These are phyloP conservation scores for Debaryomyces castellii DNA, from an alignment of 805 yeast species.

Conservation along the genomic window DNA sequence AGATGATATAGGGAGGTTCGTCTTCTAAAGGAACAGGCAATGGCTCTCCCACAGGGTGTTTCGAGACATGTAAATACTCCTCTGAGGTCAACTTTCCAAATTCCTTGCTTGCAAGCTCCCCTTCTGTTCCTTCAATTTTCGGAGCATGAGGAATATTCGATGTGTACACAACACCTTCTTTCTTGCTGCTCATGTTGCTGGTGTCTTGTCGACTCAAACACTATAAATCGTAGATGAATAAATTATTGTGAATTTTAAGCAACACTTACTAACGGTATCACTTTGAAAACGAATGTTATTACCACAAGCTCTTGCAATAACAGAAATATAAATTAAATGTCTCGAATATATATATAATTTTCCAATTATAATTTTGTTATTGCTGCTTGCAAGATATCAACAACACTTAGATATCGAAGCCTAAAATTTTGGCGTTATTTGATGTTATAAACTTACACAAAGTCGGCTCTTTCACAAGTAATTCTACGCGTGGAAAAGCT, in stretches of 20 bases:
- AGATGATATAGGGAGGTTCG: constrained; percentile 82
- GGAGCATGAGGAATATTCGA: constrained; percentile 39
- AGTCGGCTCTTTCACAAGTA: neutral
- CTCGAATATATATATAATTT: neutral
- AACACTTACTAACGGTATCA: neutral
- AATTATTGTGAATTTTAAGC: neutral
- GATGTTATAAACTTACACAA: neutral
- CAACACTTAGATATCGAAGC: neutral
- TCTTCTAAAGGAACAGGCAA: constrained; percentile 67
- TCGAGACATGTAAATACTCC: constrained; percentile 63
- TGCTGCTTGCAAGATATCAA: neutral
- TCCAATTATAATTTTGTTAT: neutral
- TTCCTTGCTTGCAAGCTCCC: constrained; percentile 53
- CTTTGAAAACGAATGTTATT: neutral
- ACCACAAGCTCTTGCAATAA: neutral
- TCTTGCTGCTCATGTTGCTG: neutral
- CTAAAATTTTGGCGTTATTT: constrained; percentile 1
- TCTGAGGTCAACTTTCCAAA: constrained; percentile 68
- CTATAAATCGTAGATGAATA: neutral
- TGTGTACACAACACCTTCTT: constrained; percentile 5
- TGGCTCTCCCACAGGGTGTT: constrained; percentile 56
- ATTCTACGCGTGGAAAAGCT: neutral
- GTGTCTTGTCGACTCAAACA: neutral
- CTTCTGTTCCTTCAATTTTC: constrained; percentile 29
- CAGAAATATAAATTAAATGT: neutral